Evolutionary conservation across 306 rosid genomes (phyloP).

Genomic region (Psophocarpus tetragonolobus): DNA sequence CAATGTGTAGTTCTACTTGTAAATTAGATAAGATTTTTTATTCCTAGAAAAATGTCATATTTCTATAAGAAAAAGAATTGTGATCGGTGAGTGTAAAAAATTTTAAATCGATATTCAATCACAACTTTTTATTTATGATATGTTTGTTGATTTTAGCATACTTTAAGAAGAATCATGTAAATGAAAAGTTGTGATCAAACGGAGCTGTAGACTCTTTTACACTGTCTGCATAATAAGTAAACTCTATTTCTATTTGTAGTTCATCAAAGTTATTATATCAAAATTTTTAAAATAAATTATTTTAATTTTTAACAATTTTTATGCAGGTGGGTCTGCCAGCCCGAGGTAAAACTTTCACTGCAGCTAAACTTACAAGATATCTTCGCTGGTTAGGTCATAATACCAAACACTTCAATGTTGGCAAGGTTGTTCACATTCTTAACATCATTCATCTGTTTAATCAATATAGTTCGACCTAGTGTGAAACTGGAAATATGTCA

Average conservation of each 20-base stretch:
- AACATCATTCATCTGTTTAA: constrained; percentile 30
- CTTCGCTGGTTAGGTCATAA: constrained; percentile 99
- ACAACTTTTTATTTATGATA: too few species aligned
- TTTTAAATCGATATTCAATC: too few species aligned
- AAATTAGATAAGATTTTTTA: constrained; percentile 15
- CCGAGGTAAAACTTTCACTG: constrained; percentile 97
- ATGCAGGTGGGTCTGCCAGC: constrained; percentile 97
- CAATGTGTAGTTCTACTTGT: constrained; percentile 22
- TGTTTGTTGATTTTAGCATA: too few species aligned
- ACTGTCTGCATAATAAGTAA: too few species aligned
- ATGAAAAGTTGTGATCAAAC: too few species aligned
- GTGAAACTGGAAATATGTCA: constrained; percentile 23
- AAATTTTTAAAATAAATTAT: constrained; percentile 17
- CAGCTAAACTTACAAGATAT: constrained; percentile 98
- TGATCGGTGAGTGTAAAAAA: too few species aligned
- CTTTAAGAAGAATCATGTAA: too few species aligned
- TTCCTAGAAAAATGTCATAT: constrained; percentile 17
- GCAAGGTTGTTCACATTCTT: constrained; percentile 76
- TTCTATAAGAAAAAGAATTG: too few species aligned
- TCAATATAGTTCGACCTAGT: constrained; percentile 18
- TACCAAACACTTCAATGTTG: constrained; percentile 98
- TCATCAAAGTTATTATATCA: constrained; percentile 17
- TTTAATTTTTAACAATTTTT: constrained; percentile 28
- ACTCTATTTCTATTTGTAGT: constrained; percentile 6
- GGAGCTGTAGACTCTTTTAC: too few species aligned